A percentile compares a stretch with the other conserved stretches of the same genome.
phyloP scores from a whole-genome alignment of 2,329 filamentous ascomycete species.

The Delphinella strobiligena region DNA sequence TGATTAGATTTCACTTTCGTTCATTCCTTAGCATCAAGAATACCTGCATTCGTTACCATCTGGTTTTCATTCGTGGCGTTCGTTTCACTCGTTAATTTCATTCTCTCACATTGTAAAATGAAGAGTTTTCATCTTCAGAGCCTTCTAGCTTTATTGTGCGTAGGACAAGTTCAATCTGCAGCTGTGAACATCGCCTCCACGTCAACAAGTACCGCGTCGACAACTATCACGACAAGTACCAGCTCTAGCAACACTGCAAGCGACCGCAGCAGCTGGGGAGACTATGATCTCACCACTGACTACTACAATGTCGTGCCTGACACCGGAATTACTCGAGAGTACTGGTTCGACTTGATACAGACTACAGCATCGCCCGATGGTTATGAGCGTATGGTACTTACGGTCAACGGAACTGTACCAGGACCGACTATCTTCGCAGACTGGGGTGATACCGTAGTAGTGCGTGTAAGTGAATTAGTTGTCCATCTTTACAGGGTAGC shows the following conservation, averaged over 20 bases:
- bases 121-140: no score
- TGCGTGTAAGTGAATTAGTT: slow-evolving; percentile 23
- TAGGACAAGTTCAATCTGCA: no score
- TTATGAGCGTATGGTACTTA: not conserved
- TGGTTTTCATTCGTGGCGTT: no score
- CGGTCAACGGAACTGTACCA: not conserved
- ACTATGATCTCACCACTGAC: not conserved
- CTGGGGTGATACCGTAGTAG: slow-evolving; percentile 23
- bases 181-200: no score
- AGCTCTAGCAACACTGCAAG: not conserved
- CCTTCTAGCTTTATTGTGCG: no score
- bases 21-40: no score
- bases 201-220: not conserved
- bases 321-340: not conserved
- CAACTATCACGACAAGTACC: not conserved
- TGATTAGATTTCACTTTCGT: no score
- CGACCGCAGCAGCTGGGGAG: not conserved
- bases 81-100: no score
- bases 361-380: not conserved
- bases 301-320: not conserved
- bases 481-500: slow-evolving; percentile 43
- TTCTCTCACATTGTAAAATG: no score
- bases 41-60: no score
- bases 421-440: not conserved
- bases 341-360: not conserved